Base-by-base conservation (phyloP, 352 stramenopile genomes). In the Globisporangium iwayamae region DNA sequence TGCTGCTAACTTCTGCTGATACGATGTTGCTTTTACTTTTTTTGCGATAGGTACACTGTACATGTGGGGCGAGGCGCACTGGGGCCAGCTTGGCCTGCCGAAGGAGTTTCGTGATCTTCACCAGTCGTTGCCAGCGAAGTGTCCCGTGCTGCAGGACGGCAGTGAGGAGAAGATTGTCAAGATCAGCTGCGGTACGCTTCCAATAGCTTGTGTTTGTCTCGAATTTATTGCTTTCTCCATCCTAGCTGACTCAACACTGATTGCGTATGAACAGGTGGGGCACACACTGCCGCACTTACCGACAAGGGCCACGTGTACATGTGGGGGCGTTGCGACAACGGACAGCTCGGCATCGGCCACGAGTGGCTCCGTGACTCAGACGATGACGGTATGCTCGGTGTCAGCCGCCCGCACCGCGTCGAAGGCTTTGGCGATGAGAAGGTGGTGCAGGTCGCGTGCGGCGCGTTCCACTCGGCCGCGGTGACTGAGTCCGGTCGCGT, bases 61-160 rank as follows among this genome's bases (percentile, higher is more conserved):
- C 76, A 92, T 82, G 82, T 94, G 85, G 85, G 85, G 85, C 2
- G 85, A 94, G 65, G 74, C 83, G 9, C 85, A 93, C 62, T 94
- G 85, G 85, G 83, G 85, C 2, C 85, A 94, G 36, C 70, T 94
- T 25, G 85, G 85, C 9, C 58, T 94, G 25, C 72, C 81, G 1
- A 88, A 86, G 57, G 79, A 90, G 57, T 83, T 80, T 63, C 76
- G 74, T 25, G 75, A 78, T 4, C 65, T 71, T n/a, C 72, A 92
- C 60, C 82, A 91, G 70, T 79, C 81, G 11, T 63, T 86, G 28
- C 85, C 85, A 5, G 76, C 81, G 48, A 82, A 90, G 61, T 94
- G 85, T 43, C 73, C 75, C 14, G 75, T 94, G 13, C 62, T 74
- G 6, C 68, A 85, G 34, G 74, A 74, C n/a, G 66, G 70, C 55